Base-by-base conservation (phyloP, 352 stramenopile genomes). In the Peronospora destructor region DNA sequence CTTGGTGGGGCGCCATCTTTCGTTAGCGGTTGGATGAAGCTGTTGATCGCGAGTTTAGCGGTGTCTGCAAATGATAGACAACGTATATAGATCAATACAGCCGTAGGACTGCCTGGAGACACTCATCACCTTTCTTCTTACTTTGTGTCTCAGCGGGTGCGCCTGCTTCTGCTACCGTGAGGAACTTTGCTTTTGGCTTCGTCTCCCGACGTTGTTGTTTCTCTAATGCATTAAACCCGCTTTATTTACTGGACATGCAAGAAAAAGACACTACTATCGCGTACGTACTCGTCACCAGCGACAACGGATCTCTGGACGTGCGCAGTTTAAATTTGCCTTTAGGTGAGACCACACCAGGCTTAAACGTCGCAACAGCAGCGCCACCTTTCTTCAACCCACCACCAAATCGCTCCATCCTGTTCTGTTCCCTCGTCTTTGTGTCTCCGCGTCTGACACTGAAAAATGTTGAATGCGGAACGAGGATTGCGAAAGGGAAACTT, bases 291-390 rank as follows among this genome's bases (percentile, higher is more conserved):
- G 49, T 44, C 12, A 63, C 13, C 12, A 53, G 49, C 12, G 53
- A 53, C 21, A 59, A 30, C 6, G 45, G 54, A 35, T 51, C 45
- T 48, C 55, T 64, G 3, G 56, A 37, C 10, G 40, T 33, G 25
- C 21, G 33, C 14, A 65, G 44, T 42, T 68, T 71, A 13, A 71
- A 62, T 28, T 68, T 66, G 28, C 48, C 40, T 45, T 58, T 59
- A 13, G 10, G 14, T 29, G 49, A 26, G 2, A 29, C 6, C 6
- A 39, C n/a, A 29, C 19, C 29, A 4, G 13, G 21, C 30, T 51
- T 57, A 19, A 28, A 21, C 16, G 23, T 14, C 38, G 45, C 35
- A 21, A 38, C 14, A 25, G 30, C 17, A 29, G 37, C 19, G 11
- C 14, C 30, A 37, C 19, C 26, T 41, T 55, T 49, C 26, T 39